These are phyloP conservation scores for Exophiala alcalophila DNA, from an alignment of 2,329 filamentous ascomycete genomes.

Conservation along the genomic window DNA sequence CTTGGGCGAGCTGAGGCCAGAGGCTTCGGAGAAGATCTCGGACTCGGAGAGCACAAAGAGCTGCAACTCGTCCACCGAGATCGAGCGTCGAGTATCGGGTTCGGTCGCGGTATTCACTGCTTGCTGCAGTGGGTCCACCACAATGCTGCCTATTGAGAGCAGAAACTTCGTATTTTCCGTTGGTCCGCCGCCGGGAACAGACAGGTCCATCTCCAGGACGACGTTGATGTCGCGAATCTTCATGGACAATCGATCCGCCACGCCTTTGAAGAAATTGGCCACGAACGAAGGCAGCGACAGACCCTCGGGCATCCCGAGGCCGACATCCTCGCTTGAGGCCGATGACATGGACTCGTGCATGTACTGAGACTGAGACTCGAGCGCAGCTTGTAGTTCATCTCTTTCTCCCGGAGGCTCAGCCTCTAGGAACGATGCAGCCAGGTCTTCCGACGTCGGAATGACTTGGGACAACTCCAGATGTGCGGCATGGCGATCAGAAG, in stretches of 20 bases:
- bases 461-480: constrained; percentile 23
- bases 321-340: constrained; percentile 50
- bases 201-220: constrained; percentile 20
- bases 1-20: constrained; percentile 26
- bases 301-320: constrained; percentile 52
- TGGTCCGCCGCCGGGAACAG: constrained; percentile 4
- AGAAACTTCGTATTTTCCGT: constrained; percentile 26
- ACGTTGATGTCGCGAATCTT: constrained; percentile 48
- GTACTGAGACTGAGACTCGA: constrained; percentile 51
- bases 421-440: constrained; percentile 60
- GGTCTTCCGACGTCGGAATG: constrained; percentile 55
- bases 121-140: constrained; percentile 14
- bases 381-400: constrained; percentile 56
- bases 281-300: constrained; percentile 59
- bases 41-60: constrained; percentile 25
- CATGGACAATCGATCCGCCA: constrained; percentile 56
- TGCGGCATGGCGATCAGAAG: neutral
- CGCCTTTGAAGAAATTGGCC: constrained; percentile 57
- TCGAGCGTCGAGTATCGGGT: constrained; percentile 16
- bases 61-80: constrained; percentile 24
- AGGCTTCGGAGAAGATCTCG: constrained; percentile 26
- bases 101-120: neutral
- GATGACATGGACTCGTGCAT: constrained; percentile 50
- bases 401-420: constrained; percentile 57
- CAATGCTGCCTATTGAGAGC: constrained; percentile 19